These are phyloP conservation scores for Cerioporus squamosus DNA, from an alignment of 1,284 basidiomycete species.

Conservation along the genomic window DNA sequence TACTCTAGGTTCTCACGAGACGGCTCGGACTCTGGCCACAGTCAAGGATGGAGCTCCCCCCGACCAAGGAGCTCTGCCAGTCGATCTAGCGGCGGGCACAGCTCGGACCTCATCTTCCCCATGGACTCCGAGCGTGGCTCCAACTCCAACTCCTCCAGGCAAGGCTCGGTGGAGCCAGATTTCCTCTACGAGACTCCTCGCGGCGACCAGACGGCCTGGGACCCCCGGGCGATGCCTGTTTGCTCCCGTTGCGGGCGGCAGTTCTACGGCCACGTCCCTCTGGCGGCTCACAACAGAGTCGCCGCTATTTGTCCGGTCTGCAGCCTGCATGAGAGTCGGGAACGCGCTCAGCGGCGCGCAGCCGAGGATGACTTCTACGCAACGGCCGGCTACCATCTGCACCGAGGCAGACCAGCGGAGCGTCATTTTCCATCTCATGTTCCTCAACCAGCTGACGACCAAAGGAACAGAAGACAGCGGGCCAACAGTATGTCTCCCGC, in stretches of 20 bases:
- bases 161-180: not conserved
- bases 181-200: conserved; percentile 14
- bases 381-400: not conserved
- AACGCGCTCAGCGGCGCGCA: not conserved
- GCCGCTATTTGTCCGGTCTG: conserved; percentile 3
- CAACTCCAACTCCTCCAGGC: conserved; percentile 4
- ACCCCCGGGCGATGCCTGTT: not conserved
- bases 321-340: not conserved
- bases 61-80: not conserved
- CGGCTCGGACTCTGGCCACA: conserved; percentile 2
- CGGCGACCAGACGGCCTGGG: not conserved
- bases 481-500: not conserved
- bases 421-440: not conserved
- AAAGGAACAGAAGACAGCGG: not conserved
- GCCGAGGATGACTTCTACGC: not conserved
- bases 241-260: conserved; percentile 13
- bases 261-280: not conserved
- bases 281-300: not conserved
- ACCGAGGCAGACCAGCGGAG: not conserved
- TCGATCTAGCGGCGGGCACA: conserved; percentile 8
- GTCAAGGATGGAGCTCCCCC: not conserved
- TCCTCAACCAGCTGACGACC: not conserved
- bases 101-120: conserved; percentile 21
- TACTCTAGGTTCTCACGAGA: conserved; percentile 2
- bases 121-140: conserved; percentile 18